phyloP scores from a whole-genome alignment of 495 filamentous ascomycete genomes.

The Letharia columbiana region DNA sequence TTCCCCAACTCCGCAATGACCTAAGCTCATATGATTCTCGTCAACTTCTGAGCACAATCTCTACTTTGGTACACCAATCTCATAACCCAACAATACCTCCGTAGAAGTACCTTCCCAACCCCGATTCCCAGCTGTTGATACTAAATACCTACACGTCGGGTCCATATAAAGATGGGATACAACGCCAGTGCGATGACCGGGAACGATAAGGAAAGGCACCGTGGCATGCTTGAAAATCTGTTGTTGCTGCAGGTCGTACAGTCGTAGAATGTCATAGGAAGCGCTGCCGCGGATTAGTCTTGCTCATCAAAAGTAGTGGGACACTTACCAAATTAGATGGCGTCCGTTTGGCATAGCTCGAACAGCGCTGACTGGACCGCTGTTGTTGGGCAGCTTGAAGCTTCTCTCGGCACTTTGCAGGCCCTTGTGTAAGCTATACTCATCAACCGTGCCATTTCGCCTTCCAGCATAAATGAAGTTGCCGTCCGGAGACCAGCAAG shows the following conservation, averaged over 20 bases:
- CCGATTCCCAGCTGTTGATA: slow-evolving; percentile 80
- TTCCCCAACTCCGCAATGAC: slow-evolving; percentile 1
- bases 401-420: slow-evolving; percentile 63
- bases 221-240: slow-evolving; percentile 60
- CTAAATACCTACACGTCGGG: slow-evolving; percentile 79
- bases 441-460: slow-evolving; percentile 89
- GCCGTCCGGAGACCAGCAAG: slow-evolving; percentile 94
- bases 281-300: slow-evolving; percentile 44
- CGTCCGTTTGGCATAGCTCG: slow-evolving; percentile 86
- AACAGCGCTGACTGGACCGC: slow-evolving; percentile 79
- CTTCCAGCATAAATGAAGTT: slow-evolving; percentile 92
- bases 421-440: slow-evolving; percentile 83
- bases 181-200: slow-evolving; percentile 86
- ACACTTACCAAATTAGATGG: slow-evolving; percentile 73
- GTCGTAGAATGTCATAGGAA: slow-evolving; percentile 83
- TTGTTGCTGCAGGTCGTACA: slow-evolving; percentile 77
- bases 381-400: slow-evolving; percentile 84
- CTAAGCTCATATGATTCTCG: neutral
- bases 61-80: slow-evolving; percentile 54
- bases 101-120: slow-evolving; percentile 94
- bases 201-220: slow-evolving; percentile 89
- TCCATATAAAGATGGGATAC: slow-evolving; percentile 79
- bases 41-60: neutral
- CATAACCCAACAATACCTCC: slow-evolving; percentile 89
- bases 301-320: neutral